Evolutionary conservation across 2,329 filamentous ascomycete species (phyloP).

Genomic region (Aspergillus novoparasiticus): DNA sequence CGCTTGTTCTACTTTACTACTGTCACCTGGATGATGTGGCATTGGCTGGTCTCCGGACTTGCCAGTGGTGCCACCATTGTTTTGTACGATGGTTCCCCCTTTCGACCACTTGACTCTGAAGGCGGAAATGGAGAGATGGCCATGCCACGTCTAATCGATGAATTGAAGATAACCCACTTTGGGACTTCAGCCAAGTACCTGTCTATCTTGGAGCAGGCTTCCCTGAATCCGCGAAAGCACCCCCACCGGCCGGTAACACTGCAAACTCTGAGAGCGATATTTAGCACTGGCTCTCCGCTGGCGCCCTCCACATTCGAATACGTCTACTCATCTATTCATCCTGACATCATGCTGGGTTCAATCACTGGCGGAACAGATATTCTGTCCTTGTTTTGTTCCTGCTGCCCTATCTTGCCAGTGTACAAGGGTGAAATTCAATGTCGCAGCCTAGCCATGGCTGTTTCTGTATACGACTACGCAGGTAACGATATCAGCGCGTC

Average conservation of each 20-base stretch:
- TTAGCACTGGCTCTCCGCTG: slow-evolving; percentile 89
- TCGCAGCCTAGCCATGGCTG: slow-evolving; percentile 77
- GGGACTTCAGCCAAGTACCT: slow-evolving; percentile 95
- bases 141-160: slow-evolving; percentile 78
- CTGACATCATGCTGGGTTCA: slow-evolving; percentile 79
- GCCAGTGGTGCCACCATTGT: slow-evolving; percentile 81
- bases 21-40: slow-evolving; percentile 99
- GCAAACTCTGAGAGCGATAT: slow-evolving; percentile 74
- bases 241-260: slow-evolving; percentile 43
- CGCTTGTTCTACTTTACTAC: slow-evolving; percentile 92
- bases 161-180: slow-evolving; percentile 84
- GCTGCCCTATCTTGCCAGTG: slow-evolving; percentile 75
- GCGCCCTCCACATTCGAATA: slow-evolving; percentile 92
- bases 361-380: slow-evolving; percentile 98
- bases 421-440: slow-evolving; percentile 75
- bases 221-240: slow-evolving; percentile 61
- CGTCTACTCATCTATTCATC: slow-evolving; percentile 80
- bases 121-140: slow-evolving; percentile 70
- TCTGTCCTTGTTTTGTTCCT: slow-evolving; percentile 88
- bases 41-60: slow-evolving; percentile 88
- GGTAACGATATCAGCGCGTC: slow-evolving; percentile 61
- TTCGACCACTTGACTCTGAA: slow-evolving; percentile 65
- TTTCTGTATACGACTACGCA: slow-evolving; percentile 59
- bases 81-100: slow-evolving; percentile 91
- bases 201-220: slow-evolving; percentile 81